Conservation (phyloP, 2,329 filamentous ascomycete species). For the Cytospora chrysosperma region DNA sequence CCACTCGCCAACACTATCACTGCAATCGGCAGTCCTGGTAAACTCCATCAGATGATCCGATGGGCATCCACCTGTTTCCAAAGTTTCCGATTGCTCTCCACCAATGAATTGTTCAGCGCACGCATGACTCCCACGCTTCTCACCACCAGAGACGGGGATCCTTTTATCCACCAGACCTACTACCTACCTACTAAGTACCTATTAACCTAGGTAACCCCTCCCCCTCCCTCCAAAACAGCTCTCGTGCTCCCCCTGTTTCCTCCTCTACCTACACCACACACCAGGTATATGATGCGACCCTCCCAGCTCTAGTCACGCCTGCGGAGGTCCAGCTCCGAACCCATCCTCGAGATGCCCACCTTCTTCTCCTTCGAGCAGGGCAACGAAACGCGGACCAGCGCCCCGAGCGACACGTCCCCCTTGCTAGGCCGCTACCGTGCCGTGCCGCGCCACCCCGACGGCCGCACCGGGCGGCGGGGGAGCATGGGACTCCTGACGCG, state of each 20-base stretch:
- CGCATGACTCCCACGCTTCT: not conserved
- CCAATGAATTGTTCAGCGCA: not conserved
- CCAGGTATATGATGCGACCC: slow-evolving; percentile 13
- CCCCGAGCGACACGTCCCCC: slow-evolving; percentile 53
- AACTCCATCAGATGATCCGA: not conserved
- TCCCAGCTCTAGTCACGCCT: slow-evolving; percentile 22
- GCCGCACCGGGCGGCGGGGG: slow-evolving; percentile 27
- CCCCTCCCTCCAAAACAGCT: not conserved
- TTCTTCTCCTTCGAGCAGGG: slow-evolving; percentile 69
- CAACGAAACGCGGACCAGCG: slow-evolving; percentile 54
- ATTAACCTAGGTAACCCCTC: too few species aligned
- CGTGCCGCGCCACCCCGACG: slow-evolving; percentile 44
- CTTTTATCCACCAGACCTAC: not conserved
- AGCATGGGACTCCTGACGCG: slow-evolving; percentile 43
- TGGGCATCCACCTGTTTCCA: not conserved
- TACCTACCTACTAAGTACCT: too few species aligned
- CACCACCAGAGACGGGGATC: not conserved
- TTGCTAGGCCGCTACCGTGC: slow-evolving; percentile 65
- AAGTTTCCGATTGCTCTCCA: not conserved
- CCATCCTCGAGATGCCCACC: slow-evolving; percentile 51
- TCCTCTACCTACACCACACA: not conserved
- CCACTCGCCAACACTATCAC: not conserved
- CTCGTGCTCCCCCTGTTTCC: too few species aligned
- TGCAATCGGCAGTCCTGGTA: too few species aligned
- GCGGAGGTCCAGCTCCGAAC: slow-evolving; percentile 17